Evolutionary conservation across 2,329 filamentous ascomycete genomes (phyloP).

Genomic region (Claviceps quebecensis): DNA sequence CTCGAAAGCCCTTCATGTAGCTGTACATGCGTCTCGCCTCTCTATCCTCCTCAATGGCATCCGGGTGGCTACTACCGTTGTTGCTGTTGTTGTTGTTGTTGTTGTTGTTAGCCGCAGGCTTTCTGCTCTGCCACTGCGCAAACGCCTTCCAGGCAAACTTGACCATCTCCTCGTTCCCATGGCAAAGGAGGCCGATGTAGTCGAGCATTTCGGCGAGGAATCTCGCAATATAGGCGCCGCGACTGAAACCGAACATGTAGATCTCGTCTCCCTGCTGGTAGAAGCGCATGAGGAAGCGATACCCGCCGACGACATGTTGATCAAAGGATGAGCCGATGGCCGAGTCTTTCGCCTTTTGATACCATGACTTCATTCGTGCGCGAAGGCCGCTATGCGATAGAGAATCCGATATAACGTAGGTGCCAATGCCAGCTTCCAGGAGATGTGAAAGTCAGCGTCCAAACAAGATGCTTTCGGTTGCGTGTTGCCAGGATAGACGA

Average conservation of each 20-base stretch:
- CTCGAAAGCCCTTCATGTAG: constrained; percentile 67
- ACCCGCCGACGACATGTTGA: constrained; percentile 70
- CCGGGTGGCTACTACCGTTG: constrained; percentile 14
- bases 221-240: constrained; percentile 59
- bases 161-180: constrained; percentile 77
- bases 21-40: constrained; percentile 44
- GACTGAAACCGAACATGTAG: constrained; percentile 61
- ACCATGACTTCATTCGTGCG: constrained; percentile 50
- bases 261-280: constrained; percentile 52
- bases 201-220: constrained; percentile 77
- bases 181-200: constrained; percentile 62
- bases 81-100: constrained; percentile 18
- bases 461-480: background rate
- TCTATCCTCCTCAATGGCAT: constrained; percentile 16
- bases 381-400: constrained; percentile 42
- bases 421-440: constrained; percentile 52
- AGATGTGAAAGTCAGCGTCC: background rate
- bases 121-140: constrained; percentile 55
- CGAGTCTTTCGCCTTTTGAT: constrained; percentile 61
- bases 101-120: constrained; percentile 23
- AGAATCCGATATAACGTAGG: constrained; percentile 50
- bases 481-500: background rate
- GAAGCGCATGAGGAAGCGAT: constrained; percentile 65
- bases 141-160: constrained; percentile 76
- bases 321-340: constrained; percentile 70